phyloP scores from a whole-genome alignment of 495 filamentous ascomycete species.

The Penicillium riverlandense region DNA sequence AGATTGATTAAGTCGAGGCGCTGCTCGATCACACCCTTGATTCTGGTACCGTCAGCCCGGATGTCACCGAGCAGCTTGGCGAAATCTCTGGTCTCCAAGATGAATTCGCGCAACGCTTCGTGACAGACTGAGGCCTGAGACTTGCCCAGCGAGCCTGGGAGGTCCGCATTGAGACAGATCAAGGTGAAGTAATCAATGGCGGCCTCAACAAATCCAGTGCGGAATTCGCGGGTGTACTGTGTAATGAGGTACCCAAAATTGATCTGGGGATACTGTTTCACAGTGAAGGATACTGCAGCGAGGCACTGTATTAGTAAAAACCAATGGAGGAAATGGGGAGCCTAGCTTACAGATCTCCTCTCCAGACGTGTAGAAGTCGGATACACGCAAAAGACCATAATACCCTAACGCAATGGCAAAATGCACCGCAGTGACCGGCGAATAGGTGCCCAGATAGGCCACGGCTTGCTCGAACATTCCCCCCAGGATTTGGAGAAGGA shows the following conservation, averaged over 20 bases:
- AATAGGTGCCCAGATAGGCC: conserved; percentile 79
- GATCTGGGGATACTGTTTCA: conserved; percentile 77
- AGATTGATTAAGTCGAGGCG: conserved; percentile 79
- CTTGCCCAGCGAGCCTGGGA: conserved; percentile 63
- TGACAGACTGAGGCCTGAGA: conserved; percentile 79
- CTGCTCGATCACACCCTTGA: conserved; percentile 81
- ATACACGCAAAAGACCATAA: conserved; percentile 84
- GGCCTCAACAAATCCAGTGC: conserved; percentile 74
- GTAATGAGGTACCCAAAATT: conserved; percentile 91
- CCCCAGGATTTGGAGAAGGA: conserved; percentile 80
- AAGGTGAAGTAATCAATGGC: conserved; percentile 91
- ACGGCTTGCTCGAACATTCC: conserved; percentile 96
- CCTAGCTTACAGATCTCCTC: conserved; percentile 61
- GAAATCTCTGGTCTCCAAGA: conserved; percentile 90
- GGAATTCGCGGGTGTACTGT: conserved; percentile 93
- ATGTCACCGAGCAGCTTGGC: conserved; percentile 91
- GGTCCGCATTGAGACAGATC: conserved; percentile 87
- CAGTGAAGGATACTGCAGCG: conserved; percentile 52
- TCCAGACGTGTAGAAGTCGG: conserved; percentile 59
- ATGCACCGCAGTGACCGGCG: conserved; percentile 88
- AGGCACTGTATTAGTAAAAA: conserved; percentile 21
- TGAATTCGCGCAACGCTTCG: conserved; percentile 89
- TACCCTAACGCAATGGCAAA: conserved; percentile 85
- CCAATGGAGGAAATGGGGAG: conserved; percentile 2
- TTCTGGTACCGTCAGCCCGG: conserved; percentile 67